A percentile compares a stretch with the other conserved stretches of the same genome.
phyloP scores from a whole-genome alignment of 768 basidiomycete species.

The Rhodotorula graminis region DNA sequence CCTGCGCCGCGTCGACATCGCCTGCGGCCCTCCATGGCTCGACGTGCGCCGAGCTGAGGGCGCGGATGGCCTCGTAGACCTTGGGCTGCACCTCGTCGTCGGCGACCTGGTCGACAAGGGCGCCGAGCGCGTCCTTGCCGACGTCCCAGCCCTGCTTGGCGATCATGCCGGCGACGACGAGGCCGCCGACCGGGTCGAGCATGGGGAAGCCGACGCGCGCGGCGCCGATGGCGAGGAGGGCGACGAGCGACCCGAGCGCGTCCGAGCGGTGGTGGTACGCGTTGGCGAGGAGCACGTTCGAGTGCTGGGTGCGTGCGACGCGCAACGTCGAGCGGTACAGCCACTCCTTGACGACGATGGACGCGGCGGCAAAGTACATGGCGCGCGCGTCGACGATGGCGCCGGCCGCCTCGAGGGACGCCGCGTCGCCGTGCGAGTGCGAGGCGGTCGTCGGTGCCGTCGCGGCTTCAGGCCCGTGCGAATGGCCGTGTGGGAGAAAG shows the following conservation, averaged over 20 bases:
- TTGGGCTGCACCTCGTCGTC: neutral
- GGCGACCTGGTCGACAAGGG: constrained; percentile 29
- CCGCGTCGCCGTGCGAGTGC: constrained; percentile 41
- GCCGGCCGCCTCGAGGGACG: constrained; percentile 50
- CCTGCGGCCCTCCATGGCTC: neutral
- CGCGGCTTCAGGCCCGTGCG: constrained; percentile 46
- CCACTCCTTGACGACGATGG: constrained; percentile 84
- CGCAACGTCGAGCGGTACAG: constrained; percentile 69
- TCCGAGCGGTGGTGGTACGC: constrained; percentile 97
- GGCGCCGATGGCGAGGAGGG: constrained; percentile 71
- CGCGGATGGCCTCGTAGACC: constrained; percentile 4
- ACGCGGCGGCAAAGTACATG: constrained; percentile 85
- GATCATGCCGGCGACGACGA: constrained; percentile 45
- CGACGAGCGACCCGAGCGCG: constrained; percentile 85
- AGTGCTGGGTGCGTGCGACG: constrained; percentile 85
- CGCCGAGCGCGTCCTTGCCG: constrained; percentile 36
- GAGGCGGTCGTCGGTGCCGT: no score
- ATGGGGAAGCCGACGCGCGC: constrained; percentile 76
- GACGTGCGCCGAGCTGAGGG: neutral
- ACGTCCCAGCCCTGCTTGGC: constrained; percentile 42
- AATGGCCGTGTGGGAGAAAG: constrained; percentile 53
- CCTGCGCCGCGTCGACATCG: no score
- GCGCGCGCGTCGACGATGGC: constrained; percentile 77
- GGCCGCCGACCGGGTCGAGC: constrained; percentile 89
- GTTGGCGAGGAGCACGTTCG: constrained; percentile 89